phyloP scores from a whole-genome alignment of 176 grass and related monocot species.

The Ensete ventricosum region DNA sequence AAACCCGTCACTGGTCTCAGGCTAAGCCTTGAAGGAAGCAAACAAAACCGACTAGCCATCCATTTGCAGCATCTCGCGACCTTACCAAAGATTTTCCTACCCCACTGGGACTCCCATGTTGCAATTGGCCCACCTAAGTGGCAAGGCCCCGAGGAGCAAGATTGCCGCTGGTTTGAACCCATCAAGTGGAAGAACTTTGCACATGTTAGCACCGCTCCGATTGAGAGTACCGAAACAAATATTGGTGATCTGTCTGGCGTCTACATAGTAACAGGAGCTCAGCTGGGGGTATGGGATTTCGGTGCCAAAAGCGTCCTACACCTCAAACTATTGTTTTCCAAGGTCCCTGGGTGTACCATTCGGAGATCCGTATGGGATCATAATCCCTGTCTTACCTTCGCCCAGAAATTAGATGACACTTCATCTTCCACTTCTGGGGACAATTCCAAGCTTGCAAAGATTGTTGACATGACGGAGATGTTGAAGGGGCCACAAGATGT shows the following conservation, averaged over 20 bases:
- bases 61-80: slow-evolving; percentile 86
- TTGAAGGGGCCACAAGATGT: slow-evolving; percentile 72
- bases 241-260: slow-evolving; percentile 88
- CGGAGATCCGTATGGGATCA: slow-evolving; percentile 99
- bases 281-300: slow-evolving; percentile 98
- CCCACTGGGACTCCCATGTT: slow-evolving; percentile 90
- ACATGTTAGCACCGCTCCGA: slow-evolving; percentile 89
- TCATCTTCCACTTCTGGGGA: slow-evolving; percentile 59
- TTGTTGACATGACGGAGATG: slow-evolving; percentile 86
- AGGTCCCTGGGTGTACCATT: slow-evolving; percentile 90
- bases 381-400: slow-evolving; percentile 35
- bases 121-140: slow-evolving; percentile 93
- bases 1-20: slow-evolving; percentile 79
- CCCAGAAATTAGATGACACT: slow-evolving; percentile 45
- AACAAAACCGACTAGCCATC: slow-evolving; percentile 80
- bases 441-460: slow-evolving; percentile 69
- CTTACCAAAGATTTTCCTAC: slow-evolving; percentile 82
- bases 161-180: slow-evolving; percentile 97
- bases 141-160: slow-evolving; percentile 96
- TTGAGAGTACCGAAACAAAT: slow-evolving; percentile 74
- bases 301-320: slow-evolving; percentile 74
- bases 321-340: slow-evolving; percentile 90
- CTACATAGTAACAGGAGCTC: slow-evolving; percentile 90
- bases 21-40: slow-evolving; percentile 71
- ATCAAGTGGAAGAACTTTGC: slow-evolving; percentile 98